phyloP scores from a whole-genome alignment of 2,329 filamentous ascomycete genomes.

The Apiospora hydei region DNA sequence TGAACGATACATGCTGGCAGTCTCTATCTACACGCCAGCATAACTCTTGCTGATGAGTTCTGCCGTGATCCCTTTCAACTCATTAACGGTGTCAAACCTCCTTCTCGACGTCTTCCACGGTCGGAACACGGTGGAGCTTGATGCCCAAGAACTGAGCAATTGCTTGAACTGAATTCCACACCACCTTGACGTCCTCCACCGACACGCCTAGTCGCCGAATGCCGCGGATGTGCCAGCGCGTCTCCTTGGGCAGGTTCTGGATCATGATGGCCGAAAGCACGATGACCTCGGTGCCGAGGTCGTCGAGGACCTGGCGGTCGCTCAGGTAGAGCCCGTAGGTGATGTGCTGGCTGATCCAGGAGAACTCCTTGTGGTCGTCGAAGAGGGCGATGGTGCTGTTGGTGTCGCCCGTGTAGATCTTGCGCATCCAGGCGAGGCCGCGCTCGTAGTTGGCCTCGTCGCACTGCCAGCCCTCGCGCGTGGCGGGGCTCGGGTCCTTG shows the following conservation, averaged over 20 bases:
- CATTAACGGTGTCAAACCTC: conserved; percentile 32
- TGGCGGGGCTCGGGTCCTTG: conserved; percentile 57
- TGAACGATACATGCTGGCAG: not conserved
- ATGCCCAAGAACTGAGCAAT: conserved; percentile 36
- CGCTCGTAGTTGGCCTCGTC: conserved; percentile 61
- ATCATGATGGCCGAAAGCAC: conserved; percentile 64
- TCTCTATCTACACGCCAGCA: not conserved
- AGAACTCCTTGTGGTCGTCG: conserved; percentile 48
- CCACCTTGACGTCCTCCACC: conserved; percentile 49
- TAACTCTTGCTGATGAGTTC: not conserved
- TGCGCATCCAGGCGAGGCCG: conserved; percentile 61
- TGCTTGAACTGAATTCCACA: conserved; percentile 35
- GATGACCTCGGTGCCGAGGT: conserved; percentile 62
- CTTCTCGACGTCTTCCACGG: conserved; percentile 39
- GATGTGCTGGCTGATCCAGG: conserved; percentile 61
- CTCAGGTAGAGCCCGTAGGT: conserved; percentile 66
- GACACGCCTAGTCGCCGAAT: conserved; percentile 56
- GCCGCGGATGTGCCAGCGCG: conserved; percentile 63
- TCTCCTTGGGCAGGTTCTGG: conserved; percentile 60
- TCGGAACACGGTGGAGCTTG: conserved; percentile 36
- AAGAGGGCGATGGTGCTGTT: conserved; percentile 44
- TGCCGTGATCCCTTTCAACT: not conserved
- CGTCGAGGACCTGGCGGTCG: conserved; percentile 61
- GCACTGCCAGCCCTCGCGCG: conserved; percentile 57
- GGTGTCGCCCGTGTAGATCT: conserved; percentile 61